Evolutionary conservation across 2,329 filamentous ascomycete genomes (phyloP).

Genomic region (Emergomyces pasteurianus): DNA sequence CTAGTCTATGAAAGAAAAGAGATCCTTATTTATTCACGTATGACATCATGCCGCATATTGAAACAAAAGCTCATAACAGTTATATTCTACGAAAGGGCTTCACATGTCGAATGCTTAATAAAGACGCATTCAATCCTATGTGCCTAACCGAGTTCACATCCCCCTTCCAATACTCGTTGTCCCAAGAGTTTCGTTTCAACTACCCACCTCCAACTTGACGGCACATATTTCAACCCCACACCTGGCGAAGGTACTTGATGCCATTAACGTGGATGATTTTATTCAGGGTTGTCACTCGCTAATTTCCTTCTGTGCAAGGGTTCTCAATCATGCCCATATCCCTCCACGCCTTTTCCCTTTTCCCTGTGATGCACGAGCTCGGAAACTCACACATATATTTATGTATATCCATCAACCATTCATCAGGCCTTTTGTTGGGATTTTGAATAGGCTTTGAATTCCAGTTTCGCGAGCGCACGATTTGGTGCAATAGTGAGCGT

Average conservation of each 20-base stretch:
- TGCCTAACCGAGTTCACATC: too few relatives aligned
- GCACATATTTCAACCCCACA: not conserved
- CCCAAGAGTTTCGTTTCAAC: too few relatives aligned
- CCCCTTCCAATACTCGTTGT: too few relatives aligned
- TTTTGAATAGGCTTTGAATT: not conserved
- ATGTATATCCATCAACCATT: not conserved
- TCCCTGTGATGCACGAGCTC: not conserved
- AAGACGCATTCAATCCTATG: not conserved
- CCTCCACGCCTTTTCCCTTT: not conserved
- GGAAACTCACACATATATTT: not conserved
- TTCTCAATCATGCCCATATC: not conserved
- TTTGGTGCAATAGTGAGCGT: constrained; percentile 44
- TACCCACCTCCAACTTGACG: not conserved
- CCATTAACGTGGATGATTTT: not conserved
- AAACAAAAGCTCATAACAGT: not conserved
- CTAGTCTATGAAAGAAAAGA: not conserved
- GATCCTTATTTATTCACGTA: not conserved
- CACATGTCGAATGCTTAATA: not conserved
- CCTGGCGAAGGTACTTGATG: not conserved
- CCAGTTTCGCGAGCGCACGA: constrained; percentile 40
- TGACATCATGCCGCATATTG: not conserved
- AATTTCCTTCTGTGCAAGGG: not conserved
- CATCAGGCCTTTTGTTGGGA: not conserved
- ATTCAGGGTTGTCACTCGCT: not conserved
- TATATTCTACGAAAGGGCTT: not conserved